Evolutionary conservation across 2,329 filamentous ascomycete genomes (phyloP).

Genomic region (Trichophyton rubrum): DNA sequence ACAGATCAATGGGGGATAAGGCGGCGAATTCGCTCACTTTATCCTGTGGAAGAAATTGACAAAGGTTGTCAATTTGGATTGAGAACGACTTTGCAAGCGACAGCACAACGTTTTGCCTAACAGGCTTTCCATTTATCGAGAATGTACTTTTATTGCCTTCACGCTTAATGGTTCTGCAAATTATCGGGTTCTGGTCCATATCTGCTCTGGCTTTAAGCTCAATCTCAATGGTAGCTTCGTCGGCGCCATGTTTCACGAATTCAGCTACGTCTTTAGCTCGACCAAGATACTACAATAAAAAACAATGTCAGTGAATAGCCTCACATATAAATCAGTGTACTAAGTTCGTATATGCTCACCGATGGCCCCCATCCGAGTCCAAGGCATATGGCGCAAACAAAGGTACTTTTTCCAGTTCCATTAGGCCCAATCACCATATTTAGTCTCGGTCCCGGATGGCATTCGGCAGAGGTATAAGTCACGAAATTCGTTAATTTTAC

Average conservation of each 20-base stretch:
- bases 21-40: slow-evolving; percentile 88
- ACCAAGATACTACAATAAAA: slow-evolving; percentile 51
- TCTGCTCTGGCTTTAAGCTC: slow-evolving; percentile 59
- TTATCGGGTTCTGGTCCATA: slow-evolving; percentile 51
- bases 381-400: slow-evolving; percentile 92
- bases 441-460: slow-evolving; percentile 77
- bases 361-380: slow-evolving; percentile 72
- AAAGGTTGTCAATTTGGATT: slow-evolving; percentile 95
- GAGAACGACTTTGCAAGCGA: slow-evolving; percentile 57
- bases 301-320: neutral
- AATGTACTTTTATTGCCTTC: slow-evolving; percentile 76
- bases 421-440: slow-evolving; percentile 99
- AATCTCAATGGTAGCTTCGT: slow-evolving; percentile 73
- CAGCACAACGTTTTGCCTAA: slow-evolving; percentile 51
- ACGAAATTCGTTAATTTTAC: slow-evolving; percentile 84
- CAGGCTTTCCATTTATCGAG: slow-evolving; percentile 56
- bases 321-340: neutral
- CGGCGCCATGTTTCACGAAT: slow-evolving; percentile 81
- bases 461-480: slow-evolving; percentile 85
- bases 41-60: slow-evolving; percentile 93
- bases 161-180: slow-evolving; percentile 63
- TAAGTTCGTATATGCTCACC: slow-evolving; percentile 24
- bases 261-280: slow-evolving; percentile 74
- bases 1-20: slow-evolving; percentile 65
- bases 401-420: slow-evolving; percentile 90